Evolutionary conservation across 2,329 filamentous ascomycete genomes (phyloP).

Genomic region (Hymenoscyphus occultus): DNA sequence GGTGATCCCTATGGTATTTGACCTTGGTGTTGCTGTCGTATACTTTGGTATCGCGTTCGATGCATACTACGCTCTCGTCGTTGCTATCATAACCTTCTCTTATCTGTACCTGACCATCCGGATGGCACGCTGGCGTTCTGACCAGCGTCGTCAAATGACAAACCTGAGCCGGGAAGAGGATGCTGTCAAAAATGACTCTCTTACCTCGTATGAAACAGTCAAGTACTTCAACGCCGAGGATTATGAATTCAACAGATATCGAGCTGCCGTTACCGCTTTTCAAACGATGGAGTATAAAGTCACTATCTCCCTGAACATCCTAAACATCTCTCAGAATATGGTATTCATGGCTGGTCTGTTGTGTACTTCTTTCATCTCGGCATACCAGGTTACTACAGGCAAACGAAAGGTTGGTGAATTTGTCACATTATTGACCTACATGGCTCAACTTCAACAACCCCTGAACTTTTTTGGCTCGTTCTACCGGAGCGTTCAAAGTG

Average conservation of each 20-base stretch:
- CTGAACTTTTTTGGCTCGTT: constrained; percentile 92
- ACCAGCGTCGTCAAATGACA: constrained; percentile 89
- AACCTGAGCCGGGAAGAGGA: constrained; percentile 94
- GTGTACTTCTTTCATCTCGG: constrained; percentile 68
- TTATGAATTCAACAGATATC: constrained; percentile 74
- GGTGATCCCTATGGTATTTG: constrained; percentile 90
- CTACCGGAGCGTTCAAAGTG: constrained; percentile 91
- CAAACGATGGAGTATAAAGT: constrained; percentile 75
- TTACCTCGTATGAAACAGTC: constrained; percentile 96
- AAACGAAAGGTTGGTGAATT: constrained; percentile 67
- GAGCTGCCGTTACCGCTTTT: constrained; percentile 65
- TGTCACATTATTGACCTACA: constrained; percentile 70
- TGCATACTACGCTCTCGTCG: constrained; percentile 84
- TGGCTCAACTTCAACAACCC: constrained; percentile 75
- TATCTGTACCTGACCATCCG: constrained; percentile 96
- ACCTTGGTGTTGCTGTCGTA: constrained; percentile 79
- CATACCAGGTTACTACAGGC: constrained; percentile 71
- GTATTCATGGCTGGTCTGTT: constrained; percentile 77
- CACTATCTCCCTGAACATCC: constrained; percentile 70
- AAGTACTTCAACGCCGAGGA: constrained; percentile 86
- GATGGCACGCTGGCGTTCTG: constrained; percentile 89
- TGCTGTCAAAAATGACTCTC: constrained; percentile 97
- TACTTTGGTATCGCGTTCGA: constrained; percentile 80
- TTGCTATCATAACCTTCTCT: constrained; percentile 87
- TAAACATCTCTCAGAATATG: constrained; percentile 78